Evolutionary conservation across 164 flowering plant genomes (phyloP).

Genomic region (Vitis rupestris): DNA sequence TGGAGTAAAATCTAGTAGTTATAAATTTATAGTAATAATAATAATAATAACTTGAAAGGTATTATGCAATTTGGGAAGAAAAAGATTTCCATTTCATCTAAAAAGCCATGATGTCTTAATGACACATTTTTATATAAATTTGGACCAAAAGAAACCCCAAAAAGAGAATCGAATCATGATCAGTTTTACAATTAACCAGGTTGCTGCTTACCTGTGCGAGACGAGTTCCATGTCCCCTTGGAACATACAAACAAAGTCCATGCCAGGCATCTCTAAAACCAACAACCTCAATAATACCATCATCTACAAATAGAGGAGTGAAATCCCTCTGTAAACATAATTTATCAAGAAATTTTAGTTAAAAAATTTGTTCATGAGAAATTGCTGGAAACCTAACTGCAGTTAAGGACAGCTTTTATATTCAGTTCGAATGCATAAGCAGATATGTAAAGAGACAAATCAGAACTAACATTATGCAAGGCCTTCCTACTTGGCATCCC

Average conservation of each 20-base stretch:
- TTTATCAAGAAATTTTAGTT: slow-evolving; percentile 1
- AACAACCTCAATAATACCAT: slow-evolving; percentile 81
- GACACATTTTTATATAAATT: too few relatives aligned
- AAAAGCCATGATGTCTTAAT: neutral
- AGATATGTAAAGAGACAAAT: neutral
- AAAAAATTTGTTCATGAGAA: neutral
- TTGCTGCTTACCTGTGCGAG: slow-evolving; percentile 77
- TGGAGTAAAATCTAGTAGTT: too few relatives aligned
- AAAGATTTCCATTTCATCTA: too few relatives aligned
- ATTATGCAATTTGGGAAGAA: too few relatives aligned
- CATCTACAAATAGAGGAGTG: slow-evolving; percentile 85
- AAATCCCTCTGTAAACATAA: slow-evolving; percentile 59
- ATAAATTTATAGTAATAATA: too few relatives aligned
- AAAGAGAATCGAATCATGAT: neutral
- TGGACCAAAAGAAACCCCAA: too few relatives aligned
- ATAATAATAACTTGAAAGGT: too few relatives aligned
- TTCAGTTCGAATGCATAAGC: neutral
- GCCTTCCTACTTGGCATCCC: slow-evolving; percentile 68
- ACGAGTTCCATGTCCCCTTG: slow-evolving; percentile 93
- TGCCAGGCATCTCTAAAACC: slow-evolving; percentile 96
- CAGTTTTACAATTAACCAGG: neutral
- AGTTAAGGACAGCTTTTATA: neutral
- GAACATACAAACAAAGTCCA: slow-evolving; percentile 75
- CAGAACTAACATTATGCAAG: slow-evolving; percentile 54
- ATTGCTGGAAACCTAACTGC: neutral